Percentiles rank a stretch among this genome's conserved stretches.
phyloP scores from a whole-genome alignment of 2,329 filamentous ascomycete genomes.

The Pyrenophora tritici-repentis region DNA sequence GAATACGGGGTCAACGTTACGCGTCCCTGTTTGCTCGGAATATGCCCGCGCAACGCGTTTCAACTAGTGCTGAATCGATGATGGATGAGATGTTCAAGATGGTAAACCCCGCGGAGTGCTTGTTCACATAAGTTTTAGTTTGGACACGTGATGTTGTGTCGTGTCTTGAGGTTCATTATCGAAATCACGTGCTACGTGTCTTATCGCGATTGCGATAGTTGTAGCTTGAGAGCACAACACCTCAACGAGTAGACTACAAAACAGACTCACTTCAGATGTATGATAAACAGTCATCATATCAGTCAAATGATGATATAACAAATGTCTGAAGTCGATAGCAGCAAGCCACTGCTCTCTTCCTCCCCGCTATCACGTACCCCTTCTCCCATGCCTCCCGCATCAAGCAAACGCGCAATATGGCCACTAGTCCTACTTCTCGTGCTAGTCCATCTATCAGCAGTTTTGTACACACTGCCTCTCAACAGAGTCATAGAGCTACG shows the following conservation, averaged over 20 bases:
- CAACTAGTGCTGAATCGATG: not conserved
- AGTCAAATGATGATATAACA: too few species aligned
- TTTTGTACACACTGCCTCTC: constrained; percentile 45
- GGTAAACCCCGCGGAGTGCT: too few species aligned
- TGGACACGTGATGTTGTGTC: too few species aligned
- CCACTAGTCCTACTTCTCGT: constrained; percentile 40
- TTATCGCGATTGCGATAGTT: too few species aligned
- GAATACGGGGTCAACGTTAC: not conserved
- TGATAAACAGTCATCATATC: too few species aligned
- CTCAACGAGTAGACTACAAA: too few species aligned
- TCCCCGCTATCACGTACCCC: constrained; percentile 4
- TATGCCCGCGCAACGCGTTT: not conserved
- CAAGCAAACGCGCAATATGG: constrained; percentile 25
- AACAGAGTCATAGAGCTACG: constrained; percentile 46
- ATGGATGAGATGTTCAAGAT: not conserved
- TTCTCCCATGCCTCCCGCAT: constrained; percentile 3
- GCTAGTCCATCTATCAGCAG: constrained; percentile 40
- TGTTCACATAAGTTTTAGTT: too few species aligned
- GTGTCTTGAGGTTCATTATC: too few species aligned
- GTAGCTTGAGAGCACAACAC: too few species aligned
- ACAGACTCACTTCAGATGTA: too few species aligned
- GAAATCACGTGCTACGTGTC: too few species aligned
- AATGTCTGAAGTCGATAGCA: constrained; percentile 2
- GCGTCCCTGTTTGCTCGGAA: not conserved
- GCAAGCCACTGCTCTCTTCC: constrained; percentile 10